A percentile compares a stretch with the other conserved stretches of the same genome.
phyloP scores from a whole-genome alignment of 148 eudicot genomes.

The Silene uniflora region DNA sequence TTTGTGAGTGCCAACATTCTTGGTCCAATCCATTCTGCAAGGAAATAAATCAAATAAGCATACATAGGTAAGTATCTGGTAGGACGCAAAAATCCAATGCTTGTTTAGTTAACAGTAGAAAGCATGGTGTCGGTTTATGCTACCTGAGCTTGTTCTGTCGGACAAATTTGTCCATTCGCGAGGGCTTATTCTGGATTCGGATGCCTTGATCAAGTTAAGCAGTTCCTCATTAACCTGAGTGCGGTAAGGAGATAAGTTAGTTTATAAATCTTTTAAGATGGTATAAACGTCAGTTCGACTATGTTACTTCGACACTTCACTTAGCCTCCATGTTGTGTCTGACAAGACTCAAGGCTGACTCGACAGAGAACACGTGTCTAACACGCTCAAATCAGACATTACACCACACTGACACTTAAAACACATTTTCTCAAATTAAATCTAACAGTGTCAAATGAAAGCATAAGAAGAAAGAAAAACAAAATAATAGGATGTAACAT shows the following conservation, averaged over 20 bases:
- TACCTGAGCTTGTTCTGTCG: conserved; percentile 49
- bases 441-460: too few species aligned
- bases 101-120: not conserved
- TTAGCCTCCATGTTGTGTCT: too few species aligned
- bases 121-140: conserved; percentile 14
- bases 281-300: too few species aligned
- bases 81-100: not conserved
- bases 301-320: too few species aligned
- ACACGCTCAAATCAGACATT: too few species aligned
- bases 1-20: conserved; percentile 29
- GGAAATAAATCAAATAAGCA: conserved; percentile 7
- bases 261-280: not conserved
- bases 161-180: conserved; percentile 78
- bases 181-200: conserved; percentile 53
- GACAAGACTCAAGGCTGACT: too few species aligned
- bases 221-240: conserved; percentile 83
- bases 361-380: too few species aligned
- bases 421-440: too few species aligned
- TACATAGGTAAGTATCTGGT: not conserved
- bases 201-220: conserved; percentile 63
- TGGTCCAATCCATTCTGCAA: conserved; percentile 48
- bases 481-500: too few species aligned
- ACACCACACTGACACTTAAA: too few species aligned
- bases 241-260: conserved; percentile 5
- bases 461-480: too few species aligned